These are phyloP conservation scores for Conringia planisiliqua DNA, from an alignment of 345 rosid species.

Conservation along the genomic window DNA sequence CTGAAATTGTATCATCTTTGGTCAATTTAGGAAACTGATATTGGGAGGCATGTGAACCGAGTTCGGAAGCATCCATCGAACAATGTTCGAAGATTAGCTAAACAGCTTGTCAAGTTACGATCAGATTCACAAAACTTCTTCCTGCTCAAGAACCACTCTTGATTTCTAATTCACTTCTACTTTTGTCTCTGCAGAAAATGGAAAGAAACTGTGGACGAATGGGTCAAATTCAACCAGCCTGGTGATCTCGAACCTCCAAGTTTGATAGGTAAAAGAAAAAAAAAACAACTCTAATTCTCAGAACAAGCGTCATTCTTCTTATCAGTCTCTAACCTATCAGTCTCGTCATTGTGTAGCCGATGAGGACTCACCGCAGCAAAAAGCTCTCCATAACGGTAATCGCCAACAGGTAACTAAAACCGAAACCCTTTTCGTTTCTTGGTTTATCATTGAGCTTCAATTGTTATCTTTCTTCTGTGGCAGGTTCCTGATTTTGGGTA, in stretches of 20 bases:
- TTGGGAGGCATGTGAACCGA: slow-evolving; percentile 49
- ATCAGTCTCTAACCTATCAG: not conserved
- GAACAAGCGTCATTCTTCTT: slow-evolving; percentile 7
- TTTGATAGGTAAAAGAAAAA: slow-evolving; percentile 53
- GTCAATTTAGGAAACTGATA: slow-evolving; percentile 22
- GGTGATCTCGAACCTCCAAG: slow-evolving; percentile 65
- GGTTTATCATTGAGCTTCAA: slow-evolving; percentile 43
- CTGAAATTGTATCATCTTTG: not conserved
- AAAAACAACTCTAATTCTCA: not conserved
- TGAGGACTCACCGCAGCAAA: slow-evolving; percentile 89
- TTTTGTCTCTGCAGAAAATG: slow-evolving; percentile 60
- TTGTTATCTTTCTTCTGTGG: slow-evolving; percentile 25
- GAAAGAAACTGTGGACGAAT: slow-evolving; percentile 91
- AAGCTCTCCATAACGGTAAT: slow-evolving; percentile 57
- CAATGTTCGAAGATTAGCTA: slow-evolving; percentile 74
- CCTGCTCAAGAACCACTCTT: not conserved
- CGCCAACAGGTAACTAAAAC: slow-evolving; percentile 74
- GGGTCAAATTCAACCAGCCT: slow-evolving; percentile 85
- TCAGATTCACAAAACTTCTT: not conserved
- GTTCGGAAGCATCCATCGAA: slow-evolving; percentile 71
- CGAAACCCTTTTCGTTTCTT: not conserved
- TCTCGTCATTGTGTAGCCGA: slow-evolving; percentile 46
- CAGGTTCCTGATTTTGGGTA: slow-evolving; percentile 38
- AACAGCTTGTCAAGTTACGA: slow-evolving; percentile 66
- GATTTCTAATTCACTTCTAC: not conserved